A percentile compares a stretch with the other conserved stretches of the same genome.
Conservation (phyloP, 2,329 filamentous ascomycete species). For the Diaporthe vaccinii region DNA sequence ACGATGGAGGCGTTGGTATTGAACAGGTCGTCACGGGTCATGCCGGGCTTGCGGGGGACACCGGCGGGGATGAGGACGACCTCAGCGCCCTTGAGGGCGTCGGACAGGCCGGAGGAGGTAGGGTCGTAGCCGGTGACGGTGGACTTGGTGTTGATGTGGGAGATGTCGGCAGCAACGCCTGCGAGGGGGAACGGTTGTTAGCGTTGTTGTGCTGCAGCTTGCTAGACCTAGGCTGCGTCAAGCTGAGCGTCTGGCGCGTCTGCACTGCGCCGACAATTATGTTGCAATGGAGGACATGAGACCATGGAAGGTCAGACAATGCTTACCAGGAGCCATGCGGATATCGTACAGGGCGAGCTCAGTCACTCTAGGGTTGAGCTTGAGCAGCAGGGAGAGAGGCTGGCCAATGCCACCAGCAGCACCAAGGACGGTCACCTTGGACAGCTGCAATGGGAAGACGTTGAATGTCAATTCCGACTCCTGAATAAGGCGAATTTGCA, state of each 20-base stretch:
- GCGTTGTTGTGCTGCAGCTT: constrained; percentile 43
- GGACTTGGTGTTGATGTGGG: constrained; percentile 99
- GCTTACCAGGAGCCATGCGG: constrained; percentile 86
- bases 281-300: neutral
- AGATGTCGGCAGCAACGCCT: constrained; percentile 98
- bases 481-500: neutral
- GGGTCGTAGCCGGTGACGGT: constrained; percentile 91
- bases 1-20: constrained; percentile 99
- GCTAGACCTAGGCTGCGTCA: neutral
- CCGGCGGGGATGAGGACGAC: constrained; percentile 98
- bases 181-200: constrained; percentile 43
- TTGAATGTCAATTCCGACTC: constrained; percentile 19
- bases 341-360: constrained; percentile 99
- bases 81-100: constrained; percentile 87
- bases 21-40: constrained; percentile 99
- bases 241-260: too few species aligned
- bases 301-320: neutral
- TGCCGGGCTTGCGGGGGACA: constrained; percentile 98
- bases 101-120: constrained; percentile 79
- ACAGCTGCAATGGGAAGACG: constrained; percentile 70
- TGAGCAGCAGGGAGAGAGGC: constrained; percentile 96
- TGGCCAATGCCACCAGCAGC: constrained; percentile 98
- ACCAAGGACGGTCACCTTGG: constrained; percentile 98
- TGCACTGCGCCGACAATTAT: neutral
- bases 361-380: constrained; percentile 95